Evolutionary conservation across 75 land plant species (phyloP), one percentile per base, ranked within the genome.

Genomic region (Gnetum montanum): DNA sequence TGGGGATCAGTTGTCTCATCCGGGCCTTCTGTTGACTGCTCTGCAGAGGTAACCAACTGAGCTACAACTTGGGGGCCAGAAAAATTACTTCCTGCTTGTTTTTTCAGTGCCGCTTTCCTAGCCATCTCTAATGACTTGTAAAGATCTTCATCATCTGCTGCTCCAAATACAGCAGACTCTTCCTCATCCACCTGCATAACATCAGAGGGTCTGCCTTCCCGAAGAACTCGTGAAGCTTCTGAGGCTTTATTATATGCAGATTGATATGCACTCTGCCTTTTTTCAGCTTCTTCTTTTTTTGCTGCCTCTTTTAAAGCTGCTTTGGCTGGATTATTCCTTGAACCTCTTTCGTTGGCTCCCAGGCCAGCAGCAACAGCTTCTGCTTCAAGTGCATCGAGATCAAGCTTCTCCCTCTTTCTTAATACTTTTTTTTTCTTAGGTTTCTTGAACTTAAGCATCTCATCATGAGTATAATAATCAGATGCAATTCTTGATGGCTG

Each of bases 361-460:
- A 95, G 35, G 7, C 99, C 99, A 47, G 80, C 74, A 67, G 96
- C 65, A 19, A 65, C 45, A 4, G 97, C 99, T 61, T 95, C 99
- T 46, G 86, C 92, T 73, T 95, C 99, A 55, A 95, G 77, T 20
- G 84, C 97, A 77, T 90, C 92, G 15, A 95, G 22, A 67, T 95
- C 86, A 20, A 95, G 54, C 66, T 69, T 86, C 11, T 83, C 89
- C 60, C 77, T 95, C 69, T 90, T 95, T 43, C 93, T 65, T 48
- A 90, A 65, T 15, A 84, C 76, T 56, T 95, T 95, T 71, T 86
- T 86, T 63, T 95, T 95, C 70, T 84, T 95, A 4, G 99, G 99
- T 57, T 90, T 95, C 61, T 82, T 95, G 37, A 95, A 95, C 41
- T 86, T 70, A 33, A 83, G 61, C 93, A 95, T 90, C 69, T 95